Evolutionary conservation across 768 basidiomycete genomes (phyloP).

Genomic region (Termitomyces sp.): DNA sequence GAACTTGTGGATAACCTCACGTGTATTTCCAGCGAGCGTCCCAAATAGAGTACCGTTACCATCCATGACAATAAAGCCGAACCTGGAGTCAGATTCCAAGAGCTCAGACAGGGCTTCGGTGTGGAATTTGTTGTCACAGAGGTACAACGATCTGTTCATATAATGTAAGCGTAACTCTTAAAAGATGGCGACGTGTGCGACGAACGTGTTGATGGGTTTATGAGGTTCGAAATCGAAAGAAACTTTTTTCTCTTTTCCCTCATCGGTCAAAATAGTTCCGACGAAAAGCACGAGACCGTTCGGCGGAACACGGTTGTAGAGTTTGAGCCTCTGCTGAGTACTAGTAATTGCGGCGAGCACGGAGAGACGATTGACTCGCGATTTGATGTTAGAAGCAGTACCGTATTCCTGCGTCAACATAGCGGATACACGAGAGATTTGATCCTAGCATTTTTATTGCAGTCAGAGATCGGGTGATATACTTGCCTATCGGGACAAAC

Average conservation of each 20-base stretch:
- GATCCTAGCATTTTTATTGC: slow-evolving; percentile 46
- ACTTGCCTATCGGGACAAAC: slow-evolving; percentile 32
- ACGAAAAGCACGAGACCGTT: slow-evolving; percentile 98
- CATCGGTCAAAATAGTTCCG: slow-evolving; percentile 95
- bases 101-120: slow-evolving; percentile 96
- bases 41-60: slow-evolving; percentile 98
- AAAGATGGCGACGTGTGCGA: slow-evolving; percentile 6
- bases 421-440: slow-evolving; percentile 89
- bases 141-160: slow-evolving; percentile 77
- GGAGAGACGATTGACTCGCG: slow-evolving; percentile 94
- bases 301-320: slow-evolving; percentile 94
- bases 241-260: slow-evolving; percentile 99
- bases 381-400: slow-evolving; percentile 99
- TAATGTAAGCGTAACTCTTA: slow-evolving; percentile 1
- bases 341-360: slow-evolving; percentile 97
- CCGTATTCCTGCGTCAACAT: slow-evolving; percentile 99
- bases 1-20: slow-evolving; percentile 97
- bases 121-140: slow-evolving; percentile 99
- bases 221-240: slow-evolving; percentile 98
- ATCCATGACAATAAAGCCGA: slow-evolving; percentile 99
- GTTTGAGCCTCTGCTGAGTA: slow-evolving; percentile 94
- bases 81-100: slow-evolving; percentile 94
- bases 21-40: slow-evolving; percentile 92
- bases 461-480: slow-evolving; percentile 5
- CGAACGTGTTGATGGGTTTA: slow-evolving; percentile 97